Conservation (phyloP, 495 filamentous ascomycete genomes). For the Staphylotrichum tortipilum region DNA sequence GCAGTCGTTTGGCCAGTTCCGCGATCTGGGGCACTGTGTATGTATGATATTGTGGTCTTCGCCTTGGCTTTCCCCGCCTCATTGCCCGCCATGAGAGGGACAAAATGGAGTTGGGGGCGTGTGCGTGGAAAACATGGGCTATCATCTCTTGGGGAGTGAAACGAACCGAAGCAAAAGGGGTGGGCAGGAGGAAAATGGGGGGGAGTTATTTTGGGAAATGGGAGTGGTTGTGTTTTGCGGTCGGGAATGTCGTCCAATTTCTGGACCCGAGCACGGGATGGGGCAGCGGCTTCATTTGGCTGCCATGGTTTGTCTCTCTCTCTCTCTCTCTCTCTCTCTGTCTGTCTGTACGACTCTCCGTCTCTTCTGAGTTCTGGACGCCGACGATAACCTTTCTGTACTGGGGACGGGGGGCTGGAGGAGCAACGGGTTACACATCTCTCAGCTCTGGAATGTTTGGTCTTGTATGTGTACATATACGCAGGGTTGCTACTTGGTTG, state of each 20-base stretch:
- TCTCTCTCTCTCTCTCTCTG: no score
- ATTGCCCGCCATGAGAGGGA: background rate
- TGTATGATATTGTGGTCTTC: background rate
- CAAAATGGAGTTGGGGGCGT: slow-evolving; percentile 1
- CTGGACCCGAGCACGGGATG: slow-evolving; percentile 1
- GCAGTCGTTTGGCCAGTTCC: background rate
- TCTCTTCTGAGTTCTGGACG: no score
- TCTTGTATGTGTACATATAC: slow-evolving; percentile 9
- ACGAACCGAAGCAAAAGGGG: background rate
- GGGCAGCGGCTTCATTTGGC: slow-evolving; percentile 3
- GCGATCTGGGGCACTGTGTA: background rate
- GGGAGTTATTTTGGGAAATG: background rate
- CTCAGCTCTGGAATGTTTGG: slow-evolving; percentile 4
- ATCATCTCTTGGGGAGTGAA: background rate
- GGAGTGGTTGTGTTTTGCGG: slow-evolving; percentile 2
- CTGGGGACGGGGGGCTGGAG: background rate
- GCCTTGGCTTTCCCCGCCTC: background rate
- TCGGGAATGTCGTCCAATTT: slow-evolving; percentile 6
- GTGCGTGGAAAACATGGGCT: background rate
- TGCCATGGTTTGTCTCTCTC: no score
- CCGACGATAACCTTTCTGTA: no score
- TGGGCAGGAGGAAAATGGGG: no score
- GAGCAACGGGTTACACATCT: background rate
- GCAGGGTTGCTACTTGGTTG: background rate
- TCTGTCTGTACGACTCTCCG: background rate